Conservation (phyloP, 2,329 filamentous ascomycete genomes). For the Trichoderma arundinaceum region DNA sequence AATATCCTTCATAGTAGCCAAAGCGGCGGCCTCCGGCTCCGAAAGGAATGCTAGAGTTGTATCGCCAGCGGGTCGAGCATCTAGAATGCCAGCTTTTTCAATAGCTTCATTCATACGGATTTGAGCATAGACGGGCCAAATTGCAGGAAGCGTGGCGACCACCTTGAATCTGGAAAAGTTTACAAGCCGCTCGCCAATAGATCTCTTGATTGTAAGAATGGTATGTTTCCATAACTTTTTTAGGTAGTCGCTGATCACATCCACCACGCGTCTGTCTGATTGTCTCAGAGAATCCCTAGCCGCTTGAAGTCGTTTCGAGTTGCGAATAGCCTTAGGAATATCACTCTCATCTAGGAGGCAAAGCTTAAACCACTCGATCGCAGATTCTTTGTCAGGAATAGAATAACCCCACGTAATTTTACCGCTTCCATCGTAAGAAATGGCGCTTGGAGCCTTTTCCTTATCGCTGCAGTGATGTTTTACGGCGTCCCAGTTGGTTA, state of each 20-base stretch:
- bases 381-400: slow-evolving; percentile 35
- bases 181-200: slow-evolving; percentile 36
- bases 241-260: slow-evolving; percentile 45
- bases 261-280: slow-evolving; percentile 35
- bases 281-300: slow-evolving; percentile 14
- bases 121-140: slow-evolving; percentile 51
- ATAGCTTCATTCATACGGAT: slow-evolving; percentile 46
- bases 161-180: slow-evolving; percentile 43
- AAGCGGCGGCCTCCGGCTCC: slow-evolving; percentile 54
- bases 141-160: slow-evolving; percentile 52
- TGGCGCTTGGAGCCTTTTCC: slow-evolving; percentile 43
- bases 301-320: slow-evolving; percentile 36
- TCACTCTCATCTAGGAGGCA: slow-evolving; percentile 45
- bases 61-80: slow-evolving; percentile 36
- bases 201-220: slow-evolving; percentile 38
- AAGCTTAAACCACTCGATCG: slow-evolving; percentile 51
- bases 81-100: slow-evolving; percentile 46
- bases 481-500: slow-evolving; percentile 42
- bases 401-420: slow-evolving; percentile 43
- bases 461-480: slow-evolving; percentile 37
- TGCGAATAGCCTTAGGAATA: slow-evolving; percentile 36
- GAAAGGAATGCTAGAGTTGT: slow-evolving; percentile 47
- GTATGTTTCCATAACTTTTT: slow-evolving; percentile 44
- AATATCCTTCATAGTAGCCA: slow-evolving; percentile 46
- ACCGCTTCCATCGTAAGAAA: slow-evolving; percentile 34